These are phyloP conservation scores for Allomyces javanicus DNA, from an alignment of 192 early-diverging fungal species.

Conservation along the genomic window DNA sequence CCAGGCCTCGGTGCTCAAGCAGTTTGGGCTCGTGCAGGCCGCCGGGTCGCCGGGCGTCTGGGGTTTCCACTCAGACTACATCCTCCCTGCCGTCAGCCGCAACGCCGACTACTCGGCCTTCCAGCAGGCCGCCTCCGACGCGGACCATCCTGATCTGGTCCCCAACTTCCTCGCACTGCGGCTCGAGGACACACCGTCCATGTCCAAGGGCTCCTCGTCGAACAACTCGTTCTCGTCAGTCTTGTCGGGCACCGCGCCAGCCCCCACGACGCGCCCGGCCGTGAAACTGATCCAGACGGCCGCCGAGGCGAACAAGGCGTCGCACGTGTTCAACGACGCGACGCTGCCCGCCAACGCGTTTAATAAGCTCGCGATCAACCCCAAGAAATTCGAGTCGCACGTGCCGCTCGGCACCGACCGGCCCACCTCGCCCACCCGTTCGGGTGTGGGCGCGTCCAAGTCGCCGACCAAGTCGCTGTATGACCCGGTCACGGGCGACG, in stretches of 20 bases:
- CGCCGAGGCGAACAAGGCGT: not conserved
- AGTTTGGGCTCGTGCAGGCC: not conserved
- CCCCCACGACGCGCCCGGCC: not conserved
- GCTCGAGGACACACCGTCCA: not conserved
- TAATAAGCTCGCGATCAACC: not conserved
- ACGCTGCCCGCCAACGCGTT: not conserved
- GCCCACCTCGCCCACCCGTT: not conserved
- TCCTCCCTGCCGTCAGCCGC: not conserved
- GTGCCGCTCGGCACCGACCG: not conserved
- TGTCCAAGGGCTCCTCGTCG: not conserved
- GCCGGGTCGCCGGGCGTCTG: not conserved
- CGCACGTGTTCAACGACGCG: not conserved
- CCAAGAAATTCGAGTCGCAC: not conserved
- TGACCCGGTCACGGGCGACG: not conserved
- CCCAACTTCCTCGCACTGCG: not conserved
- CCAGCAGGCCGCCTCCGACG: no score
- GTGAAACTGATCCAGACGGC: not conserved
- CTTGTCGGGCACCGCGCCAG: not conserved
- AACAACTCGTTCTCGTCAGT: not conserved
- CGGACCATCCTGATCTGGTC: not conserved
- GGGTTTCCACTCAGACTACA: not conserved
- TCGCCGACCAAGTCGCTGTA: not conserved
- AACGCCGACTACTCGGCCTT: not conserved
- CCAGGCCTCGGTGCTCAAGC: not conserved
- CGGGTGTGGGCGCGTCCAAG: no score